phyloP scores from a whole-genome alignment of 164 flowering plant genomes.

The Stephania yunnanensis region DNA sequence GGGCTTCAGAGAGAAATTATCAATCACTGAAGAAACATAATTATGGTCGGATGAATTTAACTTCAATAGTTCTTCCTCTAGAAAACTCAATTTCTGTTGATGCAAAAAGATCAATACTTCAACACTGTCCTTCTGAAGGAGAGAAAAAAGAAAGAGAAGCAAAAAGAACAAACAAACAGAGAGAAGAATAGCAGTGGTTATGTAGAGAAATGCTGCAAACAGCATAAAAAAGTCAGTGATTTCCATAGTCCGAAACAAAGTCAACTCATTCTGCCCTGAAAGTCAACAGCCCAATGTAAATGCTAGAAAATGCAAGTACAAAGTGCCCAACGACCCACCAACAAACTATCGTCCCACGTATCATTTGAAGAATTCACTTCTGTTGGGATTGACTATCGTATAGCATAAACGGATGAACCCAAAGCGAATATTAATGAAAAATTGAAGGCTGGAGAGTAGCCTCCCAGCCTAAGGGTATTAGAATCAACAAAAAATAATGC shows the following conservation, averaged over 20 bases:
- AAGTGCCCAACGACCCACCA: not conserved
- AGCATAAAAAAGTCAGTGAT: not conserved
- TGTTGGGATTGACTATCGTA: no score
- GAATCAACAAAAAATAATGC: no score
- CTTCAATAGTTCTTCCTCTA: conserved; percentile 59
- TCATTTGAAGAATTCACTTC: not conserved
- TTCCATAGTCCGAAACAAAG: not conserved
- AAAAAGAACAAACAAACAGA: no score
- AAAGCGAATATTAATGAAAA: no score
- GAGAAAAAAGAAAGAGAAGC: not conserved
- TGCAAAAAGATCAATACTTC: conserved; percentile 11
- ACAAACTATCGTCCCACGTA: not conserved
- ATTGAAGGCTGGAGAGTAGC: no score
- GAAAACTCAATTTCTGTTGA: conserved; percentile 47
- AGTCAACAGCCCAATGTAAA: not conserved
- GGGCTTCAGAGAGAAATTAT: conserved; percentile 45
- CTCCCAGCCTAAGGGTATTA: no score
- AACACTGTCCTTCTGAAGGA: not conserved
- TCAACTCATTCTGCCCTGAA: not conserved
- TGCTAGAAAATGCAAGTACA: not conserved
- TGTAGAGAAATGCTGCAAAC: not conserved
- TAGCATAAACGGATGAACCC: no score
- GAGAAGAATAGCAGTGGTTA: not conserved
- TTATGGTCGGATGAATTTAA: conserved; percentile 44
- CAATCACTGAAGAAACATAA: conserved; percentile 45